Evolutionary conservation across 2,329 filamentous ascomycete genomes (phyloP).

Genomic region (Fusarium sp.): DNA sequence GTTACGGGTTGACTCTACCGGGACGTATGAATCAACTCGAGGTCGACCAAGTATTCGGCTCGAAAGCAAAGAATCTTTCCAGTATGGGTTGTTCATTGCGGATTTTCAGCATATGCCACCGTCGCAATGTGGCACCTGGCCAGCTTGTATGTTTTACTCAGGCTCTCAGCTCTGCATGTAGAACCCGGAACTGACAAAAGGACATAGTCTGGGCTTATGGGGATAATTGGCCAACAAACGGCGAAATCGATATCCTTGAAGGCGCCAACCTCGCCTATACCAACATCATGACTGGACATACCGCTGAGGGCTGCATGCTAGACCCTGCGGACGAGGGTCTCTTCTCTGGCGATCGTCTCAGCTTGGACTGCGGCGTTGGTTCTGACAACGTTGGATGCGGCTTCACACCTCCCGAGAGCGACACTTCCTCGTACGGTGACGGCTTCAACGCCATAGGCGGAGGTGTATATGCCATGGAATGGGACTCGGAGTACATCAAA

Average conservation of each 20-base stretch:
- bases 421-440: constrained; percentile 64
- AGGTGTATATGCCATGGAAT: constrained; percentile 76
- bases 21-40: constrained; percentile 48
- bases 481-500: constrained; percentile 72
- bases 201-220: constrained; percentile 62
- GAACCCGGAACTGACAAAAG: constrained; percentile 14
- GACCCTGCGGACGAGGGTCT: constrained; percentile 30
- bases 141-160: constrained; percentile 63
- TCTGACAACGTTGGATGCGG: constrained; percentile 56
- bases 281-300: constrained; percentile 72
- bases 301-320: constrained; percentile 50
- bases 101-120: constrained; percentile 79
- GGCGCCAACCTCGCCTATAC: constrained; percentile 69
- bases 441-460: constrained; percentile 72
- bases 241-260: constrained; percentile 77
- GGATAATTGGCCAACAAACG: constrained; percentile 66
- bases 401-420: constrained; percentile 51
- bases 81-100: constrained; percentile 73
- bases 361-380: constrained; percentile 51
- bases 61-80: constrained; percentile 70
- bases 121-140: constrained; percentile 76
- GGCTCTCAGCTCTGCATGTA: neutral
- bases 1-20: constrained; percentile 56
- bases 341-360: constrained; percentile 43
- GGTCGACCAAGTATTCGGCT: constrained; percentile 71